Evolutionary conservation across 495 filamentous ascomycete genomes (phyloP).

Genomic region (Aspergillus cavernicola): DNA sequence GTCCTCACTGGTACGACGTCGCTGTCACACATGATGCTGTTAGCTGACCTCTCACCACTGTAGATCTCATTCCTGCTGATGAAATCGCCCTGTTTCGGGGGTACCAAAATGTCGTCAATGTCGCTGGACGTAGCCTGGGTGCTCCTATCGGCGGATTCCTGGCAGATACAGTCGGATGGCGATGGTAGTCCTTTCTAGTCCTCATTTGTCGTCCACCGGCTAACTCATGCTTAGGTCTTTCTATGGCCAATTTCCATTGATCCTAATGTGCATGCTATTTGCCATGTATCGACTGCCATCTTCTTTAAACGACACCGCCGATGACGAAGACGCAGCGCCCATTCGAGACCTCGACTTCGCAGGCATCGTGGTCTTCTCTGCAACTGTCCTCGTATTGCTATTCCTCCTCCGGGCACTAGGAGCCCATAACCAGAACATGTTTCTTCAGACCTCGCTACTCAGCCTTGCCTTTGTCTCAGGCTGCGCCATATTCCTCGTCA

Average conservation of each 20-base stretch:
- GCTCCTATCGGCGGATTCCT: conserved; percentile 28
- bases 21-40: neutral
- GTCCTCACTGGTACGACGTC: conserved; percentile 22
- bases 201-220: neutral
- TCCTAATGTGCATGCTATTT: conserved; percentile 20
- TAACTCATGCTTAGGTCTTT: conserved; percentile 24
- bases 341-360: conserved; percentile 18
- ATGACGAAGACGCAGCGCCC: neutral
- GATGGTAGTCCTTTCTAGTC: conserved; percentile 19
- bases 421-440: neutral
- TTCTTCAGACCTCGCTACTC: neutral
- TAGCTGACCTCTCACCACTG: neutral
- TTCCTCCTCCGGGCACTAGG: conserved; percentile 10
- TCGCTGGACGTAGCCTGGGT: conserved; percentile 24
- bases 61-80: conserved; percentile 23
- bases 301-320: conserved; percentile 4
- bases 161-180: conserved; percentile 27
- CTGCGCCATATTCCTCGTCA: conserved; percentile 17
- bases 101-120: conserved; percentile 24
- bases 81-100: conserved; percentile 27
- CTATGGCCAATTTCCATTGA: conserved; percentile 26
- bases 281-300: conserved; percentile 15
- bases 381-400: conserved; percentile 12
- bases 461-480: conserved; percentile 7
- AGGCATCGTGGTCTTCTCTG: conserved; percentile 17